Evolutionary conservation across 1,284 basidiomycete genomes (phyloP).

Genomic region (Apiotrichum montevideense): DNA sequence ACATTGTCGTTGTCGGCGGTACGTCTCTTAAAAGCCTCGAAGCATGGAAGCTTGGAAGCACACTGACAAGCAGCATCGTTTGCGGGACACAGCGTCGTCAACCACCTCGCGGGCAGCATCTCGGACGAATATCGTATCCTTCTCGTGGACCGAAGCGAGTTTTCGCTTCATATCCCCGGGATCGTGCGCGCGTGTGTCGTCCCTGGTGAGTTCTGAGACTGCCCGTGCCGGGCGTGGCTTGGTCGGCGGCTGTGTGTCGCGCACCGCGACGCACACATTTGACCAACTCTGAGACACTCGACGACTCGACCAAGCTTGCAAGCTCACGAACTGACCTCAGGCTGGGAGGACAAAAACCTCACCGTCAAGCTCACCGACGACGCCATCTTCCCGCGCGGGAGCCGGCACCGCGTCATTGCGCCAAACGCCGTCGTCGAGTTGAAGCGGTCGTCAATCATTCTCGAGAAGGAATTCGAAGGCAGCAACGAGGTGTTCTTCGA

Average conservation of each 20-base stretch:
- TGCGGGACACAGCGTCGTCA: conserved; percentile 37
- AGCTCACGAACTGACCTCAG: conserved; percentile 12
- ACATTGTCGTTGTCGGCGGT: conserved; percentile 40
- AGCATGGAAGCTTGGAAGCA: background rate
- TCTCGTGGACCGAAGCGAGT: conserved; percentile 46
- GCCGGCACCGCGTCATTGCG: conserved; percentile 33
- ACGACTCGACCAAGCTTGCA: no score
- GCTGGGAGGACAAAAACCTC: conserved; percentile 44
- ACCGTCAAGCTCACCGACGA: conserved; percentile 29
- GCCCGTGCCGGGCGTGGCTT: background rate
- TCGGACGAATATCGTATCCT: conserved; percentile 46
- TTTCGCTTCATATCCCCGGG: conserved; percentile 41
- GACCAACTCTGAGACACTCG: no score
- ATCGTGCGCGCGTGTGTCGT: conserved; percentile 45
- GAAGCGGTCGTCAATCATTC: conserved; percentile 28
- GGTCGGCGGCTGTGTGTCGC: no score
- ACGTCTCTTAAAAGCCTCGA: background rate
- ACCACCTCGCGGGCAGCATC: conserved; percentile 34
- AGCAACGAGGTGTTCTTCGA: conserved; percentile 42
- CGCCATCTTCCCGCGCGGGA: conserved; percentile 32
- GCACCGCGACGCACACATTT: no score
- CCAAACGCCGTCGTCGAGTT: conserved; percentile 43
- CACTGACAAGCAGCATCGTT: conserved; percentile 26
- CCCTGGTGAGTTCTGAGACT: conserved; percentile 33
- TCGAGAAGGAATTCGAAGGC: conserved; percentile 44